phyloP scores from a whole-genome alignment of 305 asterid genomes.

The Ilex paraguariensis region DNA sequence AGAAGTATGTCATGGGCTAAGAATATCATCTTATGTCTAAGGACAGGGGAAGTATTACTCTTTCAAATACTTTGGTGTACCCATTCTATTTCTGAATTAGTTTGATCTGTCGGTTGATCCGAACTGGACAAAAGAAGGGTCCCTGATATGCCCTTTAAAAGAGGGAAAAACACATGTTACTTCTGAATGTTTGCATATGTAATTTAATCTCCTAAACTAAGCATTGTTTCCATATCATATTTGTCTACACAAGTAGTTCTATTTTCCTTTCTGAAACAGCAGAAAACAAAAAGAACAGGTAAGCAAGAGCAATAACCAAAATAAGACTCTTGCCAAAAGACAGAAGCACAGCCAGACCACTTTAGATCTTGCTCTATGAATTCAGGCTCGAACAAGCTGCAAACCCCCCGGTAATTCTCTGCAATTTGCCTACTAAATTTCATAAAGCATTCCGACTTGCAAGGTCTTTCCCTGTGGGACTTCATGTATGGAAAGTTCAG shows the following conservation, averaged over 20 bases:
- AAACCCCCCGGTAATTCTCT: too few relatives aligned
- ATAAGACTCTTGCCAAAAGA: too few relatives aligned
- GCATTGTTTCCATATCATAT: too few relatives aligned
- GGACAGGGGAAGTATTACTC: constrained; percentile 19
- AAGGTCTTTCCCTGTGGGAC: constrained; percentile 34
- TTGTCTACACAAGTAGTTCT: too few relatives aligned
- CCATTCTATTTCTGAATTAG: constrained; percentile 29
- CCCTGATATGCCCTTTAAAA: too few relatives aligned
- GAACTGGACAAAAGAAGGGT: constrained; percentile 26
- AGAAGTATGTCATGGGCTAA: constrained; percentile 84
- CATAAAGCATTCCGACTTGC: too few relatives aligned
- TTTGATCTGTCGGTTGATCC: constrained; percentile 25
- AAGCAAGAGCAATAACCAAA: too few relatives aligned
- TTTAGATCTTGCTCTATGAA: too few relatives aligned
- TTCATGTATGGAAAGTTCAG: constrained; percentile 24
- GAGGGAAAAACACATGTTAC: constrained; percentile 19
- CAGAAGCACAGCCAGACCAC: too few relatives aligned
- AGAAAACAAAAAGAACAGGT: too few relatives aligned
- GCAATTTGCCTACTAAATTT: constrained; percentile 6
- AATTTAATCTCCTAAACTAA: constrained; percentile 25
- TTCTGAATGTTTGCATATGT: constrained; percentile 30
- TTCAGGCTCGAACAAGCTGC: too few relatives aligned
- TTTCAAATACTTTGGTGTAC: constrained; percentile 20
- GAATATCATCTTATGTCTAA: constrained; percentile 22
- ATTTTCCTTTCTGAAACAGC: too few relatives aligned